Evolutionary conservation across 2,329 filamentous ascomycete genomes (phyloP).

Genomic region (Aaosphaeria pasadenensis): DNA sequence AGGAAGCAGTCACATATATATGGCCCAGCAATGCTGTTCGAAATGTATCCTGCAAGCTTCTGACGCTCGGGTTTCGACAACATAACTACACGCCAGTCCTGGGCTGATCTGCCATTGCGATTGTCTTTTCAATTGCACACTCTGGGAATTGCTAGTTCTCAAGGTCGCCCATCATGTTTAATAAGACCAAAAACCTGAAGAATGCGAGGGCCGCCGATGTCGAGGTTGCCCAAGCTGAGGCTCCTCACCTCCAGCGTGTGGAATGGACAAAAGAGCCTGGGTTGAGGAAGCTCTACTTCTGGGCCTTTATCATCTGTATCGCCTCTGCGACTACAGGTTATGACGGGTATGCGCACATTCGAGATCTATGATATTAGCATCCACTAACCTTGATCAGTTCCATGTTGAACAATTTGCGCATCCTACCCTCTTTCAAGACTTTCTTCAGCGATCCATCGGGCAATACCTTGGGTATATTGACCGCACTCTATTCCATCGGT

Average conservation of each 20-base stretch:
- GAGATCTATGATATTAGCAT: background rate
- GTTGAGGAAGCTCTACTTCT: conserved; percentile 56
- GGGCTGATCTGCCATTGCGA: conserved; percentile 12
- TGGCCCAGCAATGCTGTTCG: conserved; percentile 14
- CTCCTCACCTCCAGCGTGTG: conserved; percentile 51
- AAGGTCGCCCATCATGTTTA: conserved; percentile 11
- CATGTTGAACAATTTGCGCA: conserved; percentile 45
- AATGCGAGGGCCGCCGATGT: conserved; percentile 16
- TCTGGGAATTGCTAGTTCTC: conserved; percentile 2
- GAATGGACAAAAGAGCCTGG: conserved; percentile 56
- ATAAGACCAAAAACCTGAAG: conserved; percentile 15
- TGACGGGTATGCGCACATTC: conserved; percentile 45
- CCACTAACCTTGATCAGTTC: conserved; percentile 25
- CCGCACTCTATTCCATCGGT: conserved; percentile 44
- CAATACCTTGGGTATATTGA: conserved; percentile 43
- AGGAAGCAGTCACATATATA: conserved; percentile 19
- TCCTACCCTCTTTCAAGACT: conserved; percentile 36
- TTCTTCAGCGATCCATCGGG: conserved; percentile 40
- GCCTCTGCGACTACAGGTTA: conserved; percentile 58
- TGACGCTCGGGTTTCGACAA: conserved; percentile 6
- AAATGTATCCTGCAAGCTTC: conserved; percentile 10
- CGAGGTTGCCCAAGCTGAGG: conserved; percentile 44
- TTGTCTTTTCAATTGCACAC: conserved; percentile 5
- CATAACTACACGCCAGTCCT: conserved; percentile 14
- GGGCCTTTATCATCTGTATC: conserved; percentile 50